Conservation (phyloP, 1,284 basidiomycete genomes). For the Tilletia setariae region DNA sequence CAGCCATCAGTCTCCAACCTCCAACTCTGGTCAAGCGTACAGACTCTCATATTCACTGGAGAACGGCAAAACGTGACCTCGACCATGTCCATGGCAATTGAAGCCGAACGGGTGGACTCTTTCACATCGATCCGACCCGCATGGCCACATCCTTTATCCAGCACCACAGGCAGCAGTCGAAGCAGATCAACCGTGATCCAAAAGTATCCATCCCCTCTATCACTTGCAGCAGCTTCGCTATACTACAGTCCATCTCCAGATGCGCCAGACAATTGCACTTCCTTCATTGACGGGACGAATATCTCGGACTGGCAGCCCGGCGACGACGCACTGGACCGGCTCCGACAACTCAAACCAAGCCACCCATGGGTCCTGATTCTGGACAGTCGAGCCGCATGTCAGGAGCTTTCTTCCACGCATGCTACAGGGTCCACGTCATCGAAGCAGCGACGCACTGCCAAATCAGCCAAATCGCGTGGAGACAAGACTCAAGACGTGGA, state of each 20-base stretch:
- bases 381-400: slow-evolving; percentile 15
- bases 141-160: slow-evolving; percentile 16
- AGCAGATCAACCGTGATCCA: slow-evolving; percentile 18
- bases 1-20: background rate
- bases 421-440: too few species aligned
- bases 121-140: slow-evolving; percentile 20
- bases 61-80: background rate
- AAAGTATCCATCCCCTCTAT: slow-evolving; percentile 35
- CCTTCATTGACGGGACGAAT: slow-evolving; percentile 34
- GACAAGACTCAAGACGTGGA: slow-evolving; percentile 16
- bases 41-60: too few species aligned
- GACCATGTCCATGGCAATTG: slow-evolving; percentile 25
- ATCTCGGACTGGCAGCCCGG: slow-evolving; percentile 39
- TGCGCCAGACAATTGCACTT: slow-evolving; percentile 40
- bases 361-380: slow-evolving; percentile 37
- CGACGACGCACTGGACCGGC: slow-evolving; percentile 38
- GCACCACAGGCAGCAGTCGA: slow-evolving; percentile 19
- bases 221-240: slow-evolving; percentile 45
- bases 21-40: background rate
- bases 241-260: slow-evolving; percentile 37
- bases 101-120: slow-evolving; percentile 31
- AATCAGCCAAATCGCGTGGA: slow-evolving; percentile 17
- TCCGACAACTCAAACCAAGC: slow-evolving; percentile 27
- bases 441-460: slow-evolving; percentile 13
- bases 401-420: background rate